Conservation (phyloP, 1,139 yeast species). For the Pichia norvegensis region DNA sequence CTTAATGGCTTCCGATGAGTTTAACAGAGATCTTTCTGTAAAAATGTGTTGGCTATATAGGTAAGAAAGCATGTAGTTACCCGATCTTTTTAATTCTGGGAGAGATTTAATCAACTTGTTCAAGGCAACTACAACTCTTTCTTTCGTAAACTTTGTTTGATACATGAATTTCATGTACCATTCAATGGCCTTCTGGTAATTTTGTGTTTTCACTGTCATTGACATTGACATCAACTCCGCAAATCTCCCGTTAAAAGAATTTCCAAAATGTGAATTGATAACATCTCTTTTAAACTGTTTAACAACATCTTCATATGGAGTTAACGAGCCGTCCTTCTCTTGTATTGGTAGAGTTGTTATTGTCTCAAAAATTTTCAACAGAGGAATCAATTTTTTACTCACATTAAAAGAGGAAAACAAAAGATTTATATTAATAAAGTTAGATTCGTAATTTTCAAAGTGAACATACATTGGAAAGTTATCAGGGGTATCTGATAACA, state of each 20-base stretch:
- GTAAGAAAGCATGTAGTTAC: slow-evolving; percentile 63
- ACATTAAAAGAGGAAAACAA: slow-evolving; percentile 58
- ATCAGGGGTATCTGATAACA: slow-evolving; percentile 37
- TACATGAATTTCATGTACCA: slow-evolving; percentile 69
- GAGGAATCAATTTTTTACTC: slow-evolving; percentile 52
- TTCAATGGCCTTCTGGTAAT: slow-evolving; percentile 60
- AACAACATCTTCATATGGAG: slow-evolving; percentile 70
- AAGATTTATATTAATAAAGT: slow-evolving; percentile 67
- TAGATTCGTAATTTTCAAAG: slow-evolving; percentile 71
- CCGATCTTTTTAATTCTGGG: slow-evolving; percentile 77
- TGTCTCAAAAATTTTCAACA: slow-evolving; percentile 56
- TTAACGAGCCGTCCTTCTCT: slow-evolving; percentile 49
- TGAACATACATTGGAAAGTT: slow-evolving; percentile 66
- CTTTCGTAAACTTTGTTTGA: slow-evolving; percentile 61
- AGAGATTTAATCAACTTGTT: slow-evolving; percentile 70
- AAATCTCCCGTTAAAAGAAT: slow-evolving; percentile 54
- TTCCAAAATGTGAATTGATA: slow-evolving; percentile 46
- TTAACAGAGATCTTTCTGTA: slow-evolving; percentile 52
- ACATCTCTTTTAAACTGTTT: slow-evolving; percentile 67
- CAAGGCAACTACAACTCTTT: slow-evolving; percentile 59
- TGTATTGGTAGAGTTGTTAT: slow-evolving; percentile 68
- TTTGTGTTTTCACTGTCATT: slow-evolving; percentile 52
- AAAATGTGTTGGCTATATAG: slow-evolving; percentile 47
- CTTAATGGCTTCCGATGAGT: slow-evolving; percentile 56
- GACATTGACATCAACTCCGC: slow-evolving; percentile 57